These are phyloP conservation scores for Fusarium mexicanum DNA, from an alignment of 2,329 filamentous ascomycete species.

Conservation along the genomic window DNA sequence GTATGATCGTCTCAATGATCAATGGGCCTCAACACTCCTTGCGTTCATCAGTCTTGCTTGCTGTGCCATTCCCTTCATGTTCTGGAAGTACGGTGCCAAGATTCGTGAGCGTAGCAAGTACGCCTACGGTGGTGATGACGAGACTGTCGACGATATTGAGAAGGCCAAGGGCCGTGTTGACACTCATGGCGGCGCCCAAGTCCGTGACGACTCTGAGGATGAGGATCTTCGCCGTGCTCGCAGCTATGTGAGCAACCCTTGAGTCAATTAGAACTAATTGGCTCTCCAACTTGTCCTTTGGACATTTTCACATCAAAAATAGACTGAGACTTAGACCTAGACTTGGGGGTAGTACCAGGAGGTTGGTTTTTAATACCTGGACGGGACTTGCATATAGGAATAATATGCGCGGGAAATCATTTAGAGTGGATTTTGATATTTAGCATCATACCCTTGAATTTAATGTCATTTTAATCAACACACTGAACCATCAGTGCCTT, in stretches of 20 bases:
- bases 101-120: constrained; percentile 77
- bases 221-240: constrained; percentile 55
- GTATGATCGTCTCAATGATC: constrained; percentile 76
- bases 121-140: constrained; percentile 72
- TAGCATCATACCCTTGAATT: constrained; percentile 41
- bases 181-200: constrained; percentile 34
- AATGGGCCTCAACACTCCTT: constrained; percentile 79
- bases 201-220: constrained; percentile 48
- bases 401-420: constrained; percentile 9
- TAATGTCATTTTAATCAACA: constrained; percentile 4
- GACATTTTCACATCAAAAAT: neutral
- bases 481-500: neutral
- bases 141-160: constrained; percentile 50
- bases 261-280: neutral
- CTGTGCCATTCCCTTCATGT: constrained; percentile 84
- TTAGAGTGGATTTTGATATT: constrained; percentile 29
- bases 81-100: constrained; percentile 78
- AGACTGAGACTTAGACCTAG: constrained; percentile 13
- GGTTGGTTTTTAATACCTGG: constrained; percentile 11
- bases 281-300: neutral
- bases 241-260: constrained; percentile 60
- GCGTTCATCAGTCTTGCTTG: constrained; percentile 80
- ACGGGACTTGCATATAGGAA: constrained; percentile 15
- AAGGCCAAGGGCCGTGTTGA: constrained; percentile 45
- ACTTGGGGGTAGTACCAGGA: neutral